phyloP scores from a whole-genome alignment of 78 protist genomes.

The Pirum gemmata region DNA sequence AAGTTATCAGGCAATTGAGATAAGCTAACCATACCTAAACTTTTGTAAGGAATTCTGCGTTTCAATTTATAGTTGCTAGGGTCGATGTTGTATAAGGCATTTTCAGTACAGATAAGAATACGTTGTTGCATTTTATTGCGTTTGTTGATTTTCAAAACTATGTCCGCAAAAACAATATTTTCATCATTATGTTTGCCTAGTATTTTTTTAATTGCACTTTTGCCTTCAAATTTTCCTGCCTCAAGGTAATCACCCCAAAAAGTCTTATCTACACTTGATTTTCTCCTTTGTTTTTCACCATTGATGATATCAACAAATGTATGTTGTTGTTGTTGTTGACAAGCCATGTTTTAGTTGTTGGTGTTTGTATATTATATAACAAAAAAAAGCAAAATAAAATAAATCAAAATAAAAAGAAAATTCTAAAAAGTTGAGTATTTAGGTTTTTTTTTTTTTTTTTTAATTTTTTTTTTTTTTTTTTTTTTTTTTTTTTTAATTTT shows the following conservation, averaged over 20 bases:
- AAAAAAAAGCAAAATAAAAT: too few species aligned
- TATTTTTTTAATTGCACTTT: slow-evolving; percentile 48
- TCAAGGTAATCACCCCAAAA: slow-evolving; percentile 70
- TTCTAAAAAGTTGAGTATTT: neutral
- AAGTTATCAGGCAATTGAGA: slow-evolving; percentile 64
- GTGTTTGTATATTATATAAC: neutral
- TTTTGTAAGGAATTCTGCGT: slow-evolving; percentile 55
- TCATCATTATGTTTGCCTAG: slow-evolving; percentile 63
- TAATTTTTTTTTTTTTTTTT: slow-evolving; percentile 6
- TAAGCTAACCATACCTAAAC: slow-evolving; percentile 53
- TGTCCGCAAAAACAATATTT: slow-evolving; percentile 63
- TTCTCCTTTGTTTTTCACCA: slow-evolving; percentile 66
- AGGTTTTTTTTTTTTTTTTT: neutral
- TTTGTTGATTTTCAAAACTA: slow-evolving; percentile 71
- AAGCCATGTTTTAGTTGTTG: neutral
- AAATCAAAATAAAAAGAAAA: neutral
- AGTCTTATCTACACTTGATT: slow-evolving; percentile 56
- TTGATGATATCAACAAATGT: neutral
- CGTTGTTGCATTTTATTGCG: slow-evolving; percentile 75
- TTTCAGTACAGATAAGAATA: slow-evolving; percentile 53
- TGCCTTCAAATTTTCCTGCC: too few species aligned
- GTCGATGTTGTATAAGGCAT: slow-evolving; percentile 65
- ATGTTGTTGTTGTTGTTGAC: neutral
- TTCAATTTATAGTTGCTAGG: slow-evolving; percentile 66
- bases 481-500: slow-evolving; percentile 7